phyloP scores from a whole-genome alignment of 257 asterid genomes.

The Vinca minor region DNA sequence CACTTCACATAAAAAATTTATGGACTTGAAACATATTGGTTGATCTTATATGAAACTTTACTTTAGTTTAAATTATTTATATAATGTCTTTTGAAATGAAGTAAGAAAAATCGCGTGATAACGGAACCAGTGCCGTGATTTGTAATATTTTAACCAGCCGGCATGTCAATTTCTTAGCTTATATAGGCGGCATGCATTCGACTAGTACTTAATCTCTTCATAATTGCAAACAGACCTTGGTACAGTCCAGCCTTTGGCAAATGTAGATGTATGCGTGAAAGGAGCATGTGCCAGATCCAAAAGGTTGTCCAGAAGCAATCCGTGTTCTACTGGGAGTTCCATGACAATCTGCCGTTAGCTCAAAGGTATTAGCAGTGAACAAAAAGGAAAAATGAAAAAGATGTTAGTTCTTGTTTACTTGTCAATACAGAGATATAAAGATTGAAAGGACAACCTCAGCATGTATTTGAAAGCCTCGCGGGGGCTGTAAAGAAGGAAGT shows the following conservation, averaged over 20 bases:
- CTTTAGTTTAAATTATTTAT: too few relatives aligned
- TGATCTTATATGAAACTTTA: too few relatives aligned
- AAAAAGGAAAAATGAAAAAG: conserved; percentile 3
- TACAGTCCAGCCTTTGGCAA: conserved; percentile 95
- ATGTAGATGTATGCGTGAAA: conserved; percentile 88
- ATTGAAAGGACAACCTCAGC: conserved; percentile 60
- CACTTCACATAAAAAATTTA: too few relatives aligned
- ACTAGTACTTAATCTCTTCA: background rate
- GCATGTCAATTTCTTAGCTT: background rate
- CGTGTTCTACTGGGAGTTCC: conserved; percentile 96
- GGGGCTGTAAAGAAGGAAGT: conserved; percentile 72
- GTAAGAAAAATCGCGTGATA: background rate
- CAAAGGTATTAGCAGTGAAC: conserved; percentile 10
- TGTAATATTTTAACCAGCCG: background rate
- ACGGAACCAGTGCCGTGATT: background rate
- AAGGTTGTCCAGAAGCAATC: conserved; percentile 87
- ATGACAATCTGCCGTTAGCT: conserved; percentile 57
- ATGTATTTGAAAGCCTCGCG: conserved; percentile 81
- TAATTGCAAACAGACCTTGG: conserved; percentile 46
- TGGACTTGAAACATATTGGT: too few relatives aligned
- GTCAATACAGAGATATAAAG: background rate
- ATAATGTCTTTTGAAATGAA: too few relatives aligned
- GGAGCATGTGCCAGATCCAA: conserved; percentile 99
- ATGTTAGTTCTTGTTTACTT: background rate
- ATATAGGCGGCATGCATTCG: background rate